Evolutionary conservation across 176 grass and related monocot genomes (phyloP), one percentile per base, ranked within the genome.

Genomic region (Thalia dealbata): DNA sequence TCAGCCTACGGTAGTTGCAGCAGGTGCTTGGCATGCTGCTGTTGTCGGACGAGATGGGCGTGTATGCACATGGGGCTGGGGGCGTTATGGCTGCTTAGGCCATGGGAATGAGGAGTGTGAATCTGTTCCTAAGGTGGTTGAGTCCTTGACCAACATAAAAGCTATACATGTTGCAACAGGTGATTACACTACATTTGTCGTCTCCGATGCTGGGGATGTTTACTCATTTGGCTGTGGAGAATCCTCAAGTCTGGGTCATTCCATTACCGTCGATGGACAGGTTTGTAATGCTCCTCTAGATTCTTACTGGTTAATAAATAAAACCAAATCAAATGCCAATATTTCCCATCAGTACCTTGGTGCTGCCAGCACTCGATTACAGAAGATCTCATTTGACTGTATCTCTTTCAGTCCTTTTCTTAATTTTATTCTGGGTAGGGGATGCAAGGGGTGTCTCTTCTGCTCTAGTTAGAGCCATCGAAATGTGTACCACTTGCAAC

Each of bases 61-160:
- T 23, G 83, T 91, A 45, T 96, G 92, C 79, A 96, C 92, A 61
- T 96, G 92, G 92, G 92, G 92, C 77, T 96, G 92, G 92, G 92
- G 92, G 24, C 79, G 88, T 26, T 96, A 96, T 76, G 92, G 92
- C 54, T 96, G 92, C 77, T 91, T 91, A 81, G 92, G 92, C 76
- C 92, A 96, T 88, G 88, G 84, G 43, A 96, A 91, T 71, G 92
- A 96, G 79, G 92, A 96, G 38, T 96, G 86, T 52, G 92, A 96
- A 72, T 85, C 81, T 62, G 79, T 84, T 78, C 88, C 92, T 41
- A 96, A 91, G 81, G 84, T 96, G 14, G 88, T 96, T 32, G 86
- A 96, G 70, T 52, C 88, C 67, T 84, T 96, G 79, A 76, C 67
- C 51, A 82, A 69, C 35, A 61, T 91, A 19, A 96, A 91, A 74